Conservation (phyloP, 495 filamentous ascomycete species). For the Podospora conica region DNA sequence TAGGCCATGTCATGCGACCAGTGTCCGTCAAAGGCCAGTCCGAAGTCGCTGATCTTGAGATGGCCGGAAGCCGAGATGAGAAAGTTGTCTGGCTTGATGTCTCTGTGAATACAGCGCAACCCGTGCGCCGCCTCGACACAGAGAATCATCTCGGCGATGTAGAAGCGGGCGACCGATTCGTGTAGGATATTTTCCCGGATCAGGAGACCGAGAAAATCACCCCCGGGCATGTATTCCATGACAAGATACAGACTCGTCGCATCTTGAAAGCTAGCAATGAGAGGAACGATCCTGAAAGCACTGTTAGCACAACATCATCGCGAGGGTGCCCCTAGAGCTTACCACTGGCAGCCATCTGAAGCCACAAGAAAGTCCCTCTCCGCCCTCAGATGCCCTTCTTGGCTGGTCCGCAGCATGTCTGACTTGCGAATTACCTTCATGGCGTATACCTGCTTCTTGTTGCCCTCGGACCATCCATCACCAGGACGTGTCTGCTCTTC, state of each 20-base stretch:
- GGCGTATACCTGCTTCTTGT: conserved; percentile 63
- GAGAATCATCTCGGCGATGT: conserved; percentile 89
- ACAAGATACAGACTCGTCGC: conserved; percentile 76
- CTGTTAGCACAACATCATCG: conserved; percentile 5
- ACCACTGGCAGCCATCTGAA: conserved; percentile 75
- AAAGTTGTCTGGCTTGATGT: conserved; percentile 96
- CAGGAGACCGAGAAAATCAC: conserved; percentile 82
- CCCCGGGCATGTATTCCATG: conserved; percentile 97
- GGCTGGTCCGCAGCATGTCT: conserved; percentile 79
- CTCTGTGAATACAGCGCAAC: conserved; percentile 84
- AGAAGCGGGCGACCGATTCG: conserved; percentile 74
- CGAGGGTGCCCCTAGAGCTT: conserved; percentile 3
- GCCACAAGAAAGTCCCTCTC: conserved; percentile 88
- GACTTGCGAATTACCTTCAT: conserved; percentile 97
- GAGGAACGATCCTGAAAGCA: conserved; percentile 60
- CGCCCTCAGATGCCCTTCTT: conserved; percentile 87
- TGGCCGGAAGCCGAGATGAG: conserved; percentile 82
- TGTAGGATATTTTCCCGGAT: conserved; percentile 74
- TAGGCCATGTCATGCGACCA: conserved; percentile 88
- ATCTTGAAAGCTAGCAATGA: conserved; percentile 88
- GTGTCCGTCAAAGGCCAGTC: conserved; percentile 88
- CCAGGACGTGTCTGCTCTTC: neutral
- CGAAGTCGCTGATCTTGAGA: conserved; percentile 92
- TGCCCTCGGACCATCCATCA: conserved; percentile 17
- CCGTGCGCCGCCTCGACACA: conserved; percentile 90